Evolutionary conservation across 1,284 basidiomycete species (phyloP), one percentile per base, ranked within the genome.

Genomic region (Ceratobasidium papillatum): DNA sequence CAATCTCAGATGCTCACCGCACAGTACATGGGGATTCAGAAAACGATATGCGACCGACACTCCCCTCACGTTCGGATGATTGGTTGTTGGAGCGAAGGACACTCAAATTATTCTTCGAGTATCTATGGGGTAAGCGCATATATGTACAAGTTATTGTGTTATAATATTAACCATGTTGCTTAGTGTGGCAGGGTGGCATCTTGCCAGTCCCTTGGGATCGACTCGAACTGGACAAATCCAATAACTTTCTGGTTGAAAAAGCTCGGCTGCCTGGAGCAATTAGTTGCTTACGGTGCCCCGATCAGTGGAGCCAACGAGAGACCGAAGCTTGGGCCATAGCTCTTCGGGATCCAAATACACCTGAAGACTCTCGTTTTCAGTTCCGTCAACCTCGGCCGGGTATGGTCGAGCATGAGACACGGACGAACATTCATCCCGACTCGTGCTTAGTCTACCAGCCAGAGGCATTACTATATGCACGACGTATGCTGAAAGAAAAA

Each of bases 361-460:
- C 54, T 7, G 32, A 30, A 9, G 17, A 3, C 7, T 58, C 54
- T 36, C 54, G 30, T 19, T 58, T 58, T 32, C 54, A 58, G 32
- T 58, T 58, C 17, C 54, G 30, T 9, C 54, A 36, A n/a, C 54
- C 54, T 8, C 30, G 54, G 32, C 54, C 54, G 14, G 17, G 34
- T n/a, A 17, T 58, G 32, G 17, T 58, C 19, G 54, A 58, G 3
- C 54, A 36, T 14, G 54, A 36, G 32, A 58, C 54, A 5, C 54
- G 54, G 32, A 58, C 14, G 34, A 2, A 4, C 2, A 58, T 58
- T 5, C 54, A 58, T 36, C 54, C 54, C 17, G 19, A 58, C 1
- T 58, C 54, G n/a, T 8, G n/a, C 54, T 58, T 58, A 19, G 54
- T 58, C 14, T 58, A 58, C n/a, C 54, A 34, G 19, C 54, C 54